Evolutionary conservation across 768 basidiomycete genomes (phyloP).

Genomic region (Tylopilus sp.): DNA sequence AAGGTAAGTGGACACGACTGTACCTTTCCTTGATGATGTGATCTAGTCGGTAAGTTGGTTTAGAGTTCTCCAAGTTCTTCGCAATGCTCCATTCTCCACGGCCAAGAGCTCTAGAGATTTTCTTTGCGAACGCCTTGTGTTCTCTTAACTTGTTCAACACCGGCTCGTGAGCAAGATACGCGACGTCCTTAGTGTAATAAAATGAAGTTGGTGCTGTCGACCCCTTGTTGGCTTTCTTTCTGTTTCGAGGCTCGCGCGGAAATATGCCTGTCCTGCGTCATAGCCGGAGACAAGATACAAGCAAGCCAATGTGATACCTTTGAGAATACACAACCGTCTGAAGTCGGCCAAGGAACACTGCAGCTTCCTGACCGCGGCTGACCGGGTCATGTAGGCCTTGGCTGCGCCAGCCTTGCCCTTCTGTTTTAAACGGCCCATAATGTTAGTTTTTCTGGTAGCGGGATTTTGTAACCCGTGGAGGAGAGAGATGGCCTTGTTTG

Average conservation of each 20-base stretch:
- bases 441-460: slow-evolving; percentile 23
- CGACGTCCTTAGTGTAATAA: slow-evolving; percentile 98
- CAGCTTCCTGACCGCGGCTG: slow-evolving; percentile 88
- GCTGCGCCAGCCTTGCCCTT: slow-evolving; percentile 92
- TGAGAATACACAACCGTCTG: slow-evolving; percentile 92
- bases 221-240: slow-evolving; percentile 95
- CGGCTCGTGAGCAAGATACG: slow-evolving; percentile 95
- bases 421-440: slow-evolving; percentile 76
- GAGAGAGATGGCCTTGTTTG: slow-evolving; percentile 27
- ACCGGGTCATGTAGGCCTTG: slow-evolving; percentile 88
- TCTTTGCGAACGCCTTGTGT: slow-evolving; percentile 98
- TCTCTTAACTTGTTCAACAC: slow-evolving; percentile 90
- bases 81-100: slow-evolving; percentile 94
- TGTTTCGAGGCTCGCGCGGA: slow-evolving; percentile 89
- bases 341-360: slow-evolving; percentile 98
- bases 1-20: slow-evolving; percentile 14
- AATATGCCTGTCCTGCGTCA: slow-evolving; percentile 71
- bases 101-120: slow-evolving; percentile 88
- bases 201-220: slow-evolving; percentile 96
- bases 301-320: slow-evolving; percentile 59
- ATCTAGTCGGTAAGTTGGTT: slow-evolving; percentile 87
- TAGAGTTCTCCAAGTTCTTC: slow-evolving; percentile 89
- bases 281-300: not conserved
- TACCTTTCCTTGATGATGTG: slow-evolving; percentile 98
- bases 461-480: not conserved